Evolutionary conservation across 2,329 filamentous ascomycete species (phyloP), one percentile per base, ranked within the genome.

Genomic region (Phyllosticta paracitricarpa): DNA sequence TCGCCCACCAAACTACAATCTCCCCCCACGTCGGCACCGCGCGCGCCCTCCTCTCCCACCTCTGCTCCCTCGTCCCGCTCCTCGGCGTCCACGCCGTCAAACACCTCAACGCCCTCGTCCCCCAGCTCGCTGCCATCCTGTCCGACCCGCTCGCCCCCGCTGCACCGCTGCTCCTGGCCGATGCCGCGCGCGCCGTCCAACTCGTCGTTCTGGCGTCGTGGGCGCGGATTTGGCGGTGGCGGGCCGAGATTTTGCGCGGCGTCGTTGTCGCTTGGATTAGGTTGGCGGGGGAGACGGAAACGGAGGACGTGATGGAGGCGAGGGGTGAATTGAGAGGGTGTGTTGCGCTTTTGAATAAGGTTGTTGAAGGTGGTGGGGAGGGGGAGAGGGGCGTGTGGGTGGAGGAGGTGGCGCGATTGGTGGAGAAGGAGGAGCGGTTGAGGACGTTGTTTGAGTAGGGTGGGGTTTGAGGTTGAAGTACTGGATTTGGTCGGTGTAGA

Each of bases 101-200:
- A 68, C 86, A 92, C 70, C 75, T 91, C 1, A 84, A 86, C 79
- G 82, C 85, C 54, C 73, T 93, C 7, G 70, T 96, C 0, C 84
- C 88, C 0, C 78, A 92, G 64, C 72, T 90, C 9, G 83, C 84
- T 2, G 76, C 78, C 51, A 82, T 87, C 9, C 76, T 96, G 59
- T 80, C 82, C 2, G 85, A 91, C 68, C 85, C 89, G 5, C 89
- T 94, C 68, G 81, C 81, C 0, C 75, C 81, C 9, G 77, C 80
- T 1, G 77, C 82, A 64, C 76, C 81, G 1, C 74, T 78, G 0
- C 75, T 86, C 1, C 73, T 91, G 1, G 59, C 79, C 0, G 77
- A 81, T 0, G 81, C 84, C 0, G 71, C 81, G 2, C 70, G 76
- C 19, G 79, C 84, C 0, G 67, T 90, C 24, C 80, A 84, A 58